A percentile compares a stretch with the other conserved stretches of the same genome.
Evolutionary conservation across 805 yeast genomes (phyloP).

Genomic region (Hanseniaspora pseudoguilliermondii): DNA sequence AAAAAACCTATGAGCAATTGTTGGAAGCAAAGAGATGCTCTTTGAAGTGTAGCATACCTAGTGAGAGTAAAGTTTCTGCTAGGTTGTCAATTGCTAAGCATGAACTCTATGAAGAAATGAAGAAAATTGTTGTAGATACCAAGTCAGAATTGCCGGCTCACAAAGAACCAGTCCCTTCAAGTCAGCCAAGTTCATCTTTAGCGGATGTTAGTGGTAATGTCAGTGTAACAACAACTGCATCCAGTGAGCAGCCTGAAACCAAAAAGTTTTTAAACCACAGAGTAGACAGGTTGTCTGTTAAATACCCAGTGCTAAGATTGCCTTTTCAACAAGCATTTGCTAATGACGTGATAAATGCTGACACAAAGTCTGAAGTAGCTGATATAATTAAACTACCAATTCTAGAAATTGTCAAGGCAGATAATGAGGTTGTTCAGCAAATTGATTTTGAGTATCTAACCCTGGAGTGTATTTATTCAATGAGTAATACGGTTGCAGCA

Average conservation of each 20-base stretch:
- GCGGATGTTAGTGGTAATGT: not conserved
- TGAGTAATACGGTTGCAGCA: constrained; percentile 11
- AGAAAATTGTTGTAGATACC: not conserved
- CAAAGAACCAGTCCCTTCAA: not conserved
- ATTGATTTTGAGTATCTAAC: constrained; percentile 1
- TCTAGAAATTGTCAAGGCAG: not conserved
- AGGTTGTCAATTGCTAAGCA: constrained; percentile 7
- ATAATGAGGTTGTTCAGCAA: not conserved
- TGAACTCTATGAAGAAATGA: not conserved
- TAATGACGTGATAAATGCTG: not conserved
- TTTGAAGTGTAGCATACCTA: not conserved
- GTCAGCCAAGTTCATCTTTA: not conserved
- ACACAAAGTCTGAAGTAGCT: not conserved
- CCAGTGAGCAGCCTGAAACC: not conserved
- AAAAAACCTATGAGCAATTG: constrained; percentile 12
- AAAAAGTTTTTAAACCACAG: not conserved
- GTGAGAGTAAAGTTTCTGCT: not conserved
- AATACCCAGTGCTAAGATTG: not conserved
- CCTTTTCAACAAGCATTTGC: not conserved
- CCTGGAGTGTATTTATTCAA: constrained; percentile 3
- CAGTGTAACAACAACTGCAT: not conserved
- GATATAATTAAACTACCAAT: not conserved
- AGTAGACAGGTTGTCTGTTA: not conserved
- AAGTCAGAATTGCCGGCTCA: not conserved
- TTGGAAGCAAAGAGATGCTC: constrained; percentile 9